These are phyloP conservation scores for Cercis canadensis DNA, from an alignment of 306 rosid species.

Conservation along the genomic window DNA sequence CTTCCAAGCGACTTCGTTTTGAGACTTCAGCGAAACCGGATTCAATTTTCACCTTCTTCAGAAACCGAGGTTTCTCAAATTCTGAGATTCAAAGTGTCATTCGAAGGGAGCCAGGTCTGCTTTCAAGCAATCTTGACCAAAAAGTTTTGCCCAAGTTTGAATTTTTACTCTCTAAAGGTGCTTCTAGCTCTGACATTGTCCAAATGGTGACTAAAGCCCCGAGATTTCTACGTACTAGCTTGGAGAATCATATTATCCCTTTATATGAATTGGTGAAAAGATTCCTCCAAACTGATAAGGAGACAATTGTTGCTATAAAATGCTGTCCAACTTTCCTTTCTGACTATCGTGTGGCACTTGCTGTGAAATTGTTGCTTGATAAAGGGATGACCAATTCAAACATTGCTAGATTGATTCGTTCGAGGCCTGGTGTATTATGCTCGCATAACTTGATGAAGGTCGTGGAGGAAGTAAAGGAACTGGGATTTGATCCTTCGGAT, in stretches of 20 bases:
- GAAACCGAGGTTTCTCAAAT: not conserved
- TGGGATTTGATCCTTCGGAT: constrained; percentile 45
- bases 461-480: constrained; percentile 39
- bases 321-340: too few species aligned
- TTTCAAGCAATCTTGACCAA: not conserved
- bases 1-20: not conserved
- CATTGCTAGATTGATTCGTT: constrained; percentile 22
- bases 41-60: not conserved
- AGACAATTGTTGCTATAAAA: not conserved
- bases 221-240: not conserved
- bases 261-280: not conserved
- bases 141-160: constrained; percentile 7
- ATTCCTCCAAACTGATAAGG: not conserved
- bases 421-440: not conserved
- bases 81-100: not conserved
- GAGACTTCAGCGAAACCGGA: not conserved
- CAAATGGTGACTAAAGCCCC: not conserved
- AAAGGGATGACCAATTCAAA: constrained; percentile 14
- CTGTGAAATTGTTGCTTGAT: constrained; percentile 8
- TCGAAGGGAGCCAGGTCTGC: not conserved
- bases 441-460: not conserved
- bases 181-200: not conserved
- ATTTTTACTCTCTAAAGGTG: constrained; percentile 6
- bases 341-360: too few species aligned
- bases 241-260: constrained; percentile 11